Percentiles rank a stretch among this genome's conserved stretches.
Conservation (phyloP, 1,284 basidiomycete species). For the Cystobasidium slooffiae region DNA sequence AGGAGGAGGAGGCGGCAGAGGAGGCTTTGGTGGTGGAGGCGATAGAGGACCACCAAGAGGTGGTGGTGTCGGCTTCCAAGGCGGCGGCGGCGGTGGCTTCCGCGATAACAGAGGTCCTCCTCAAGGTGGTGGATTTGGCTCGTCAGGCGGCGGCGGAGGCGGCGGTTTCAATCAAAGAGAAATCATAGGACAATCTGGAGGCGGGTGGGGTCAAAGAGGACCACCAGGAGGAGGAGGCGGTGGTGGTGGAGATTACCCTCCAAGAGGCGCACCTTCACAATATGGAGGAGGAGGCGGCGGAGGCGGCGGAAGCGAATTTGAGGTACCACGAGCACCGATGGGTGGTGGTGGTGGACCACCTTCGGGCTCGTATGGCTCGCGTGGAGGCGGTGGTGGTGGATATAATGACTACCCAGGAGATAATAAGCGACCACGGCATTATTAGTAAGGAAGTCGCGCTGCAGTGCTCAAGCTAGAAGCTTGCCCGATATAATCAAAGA, state of each 20-base stretch:
- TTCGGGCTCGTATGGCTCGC: not conserved
- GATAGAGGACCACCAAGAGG: constrained; percentile 46
- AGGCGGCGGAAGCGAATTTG: constrained; percentile 10
- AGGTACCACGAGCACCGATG: constrained; percentile 25
- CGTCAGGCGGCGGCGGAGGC: constrained; percentile 45
- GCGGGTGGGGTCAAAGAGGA: constrained; percentile 58
- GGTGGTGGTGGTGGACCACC: not conserved
- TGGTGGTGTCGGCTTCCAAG: constrained; percentile 46
- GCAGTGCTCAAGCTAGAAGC: no score
- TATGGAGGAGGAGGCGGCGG: constrained; percentile 18
- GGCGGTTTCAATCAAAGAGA: constrained; percentile 55
- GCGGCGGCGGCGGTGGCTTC: constrained; percentile 60
- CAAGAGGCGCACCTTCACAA: constrained; percentile 15
- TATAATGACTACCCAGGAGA: constrained; percentile 66
- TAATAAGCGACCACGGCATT: constrained; percentile 30
- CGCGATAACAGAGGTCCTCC: constrained; percentile 27
- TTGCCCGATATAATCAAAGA: no score
- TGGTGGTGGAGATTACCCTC: constrained; percentile 65
- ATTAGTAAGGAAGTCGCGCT: not conserved
- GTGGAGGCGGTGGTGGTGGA: constrained; percentile 69
- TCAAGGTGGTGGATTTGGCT: no score
- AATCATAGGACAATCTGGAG: constrained; percentile 57
- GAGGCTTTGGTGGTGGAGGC: constrained; percentile 49
- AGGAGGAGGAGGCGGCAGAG: constrained; percentile 45
- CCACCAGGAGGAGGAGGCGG: constrained; percentile 67